A percentile compares a stretch with the other conserved stretches of the same genome.
phyloP scores from a whole-genome alignment of 805 yeast genomes.

The Hanseniaspora pseudoguilliermondii region DNA sequence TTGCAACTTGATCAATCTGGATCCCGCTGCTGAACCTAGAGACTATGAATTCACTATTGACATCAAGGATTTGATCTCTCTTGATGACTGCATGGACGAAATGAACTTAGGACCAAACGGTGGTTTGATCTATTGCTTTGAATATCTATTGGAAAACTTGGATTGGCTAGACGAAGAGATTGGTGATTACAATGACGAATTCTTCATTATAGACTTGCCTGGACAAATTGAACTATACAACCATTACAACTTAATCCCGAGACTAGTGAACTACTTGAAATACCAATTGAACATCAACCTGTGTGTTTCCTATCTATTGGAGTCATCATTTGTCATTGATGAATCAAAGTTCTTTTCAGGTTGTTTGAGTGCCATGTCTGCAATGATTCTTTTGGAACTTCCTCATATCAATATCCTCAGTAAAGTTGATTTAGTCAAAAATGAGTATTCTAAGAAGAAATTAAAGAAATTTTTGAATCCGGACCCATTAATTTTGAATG shows the following conservation, averaged over 20 bases:
- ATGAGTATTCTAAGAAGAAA: slow-evolving; percentile 60
- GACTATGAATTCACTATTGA: slow-evolving; percentile 88
- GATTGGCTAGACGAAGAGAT: slow-evolving; percentile 98
- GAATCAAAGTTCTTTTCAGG: slow-evolving; percentile 89
- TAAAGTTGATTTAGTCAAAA: slow-evolving; percentile 74
- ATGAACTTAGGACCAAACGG: slow-evolving; percentile 91
- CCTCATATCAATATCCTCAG: slow-evolving; percentile 89
- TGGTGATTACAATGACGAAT: slow-evolving; percentile 91
- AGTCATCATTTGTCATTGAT: slow-evolving; percentile 89
- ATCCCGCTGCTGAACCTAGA: slow-evolving; percentile 92
- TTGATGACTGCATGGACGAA: slow-evolving; percentile 93
- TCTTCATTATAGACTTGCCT: slow-evolving; percentile 88
- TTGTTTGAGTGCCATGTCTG: slow-evolving; percentile 92
- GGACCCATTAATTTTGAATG: slow-evolving; percentile 63
- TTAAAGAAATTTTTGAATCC: slow-evolving; percentile 80
- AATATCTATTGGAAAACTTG: slow-evolving; percentile 70
- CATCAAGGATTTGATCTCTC: slow-evolving; percentile 75
- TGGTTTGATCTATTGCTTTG: slow-evolving; percentile 84
- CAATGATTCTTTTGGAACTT: slow-evolving; percentile 86
- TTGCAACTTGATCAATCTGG: slow-evolving; percentile 87
- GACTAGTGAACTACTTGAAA: slow-evolving; percentile 73
- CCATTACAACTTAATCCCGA: slow-evolving; percentile 86
- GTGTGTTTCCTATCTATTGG: slow-evolving; percentile 85
- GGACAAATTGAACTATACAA: slow-evolving; percentile 93
- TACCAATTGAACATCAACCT: slow-evolving; percentile 68